Base-by-base conservation (phyloP, 306 rosid species). In the Trifolium dubium region DNA sequence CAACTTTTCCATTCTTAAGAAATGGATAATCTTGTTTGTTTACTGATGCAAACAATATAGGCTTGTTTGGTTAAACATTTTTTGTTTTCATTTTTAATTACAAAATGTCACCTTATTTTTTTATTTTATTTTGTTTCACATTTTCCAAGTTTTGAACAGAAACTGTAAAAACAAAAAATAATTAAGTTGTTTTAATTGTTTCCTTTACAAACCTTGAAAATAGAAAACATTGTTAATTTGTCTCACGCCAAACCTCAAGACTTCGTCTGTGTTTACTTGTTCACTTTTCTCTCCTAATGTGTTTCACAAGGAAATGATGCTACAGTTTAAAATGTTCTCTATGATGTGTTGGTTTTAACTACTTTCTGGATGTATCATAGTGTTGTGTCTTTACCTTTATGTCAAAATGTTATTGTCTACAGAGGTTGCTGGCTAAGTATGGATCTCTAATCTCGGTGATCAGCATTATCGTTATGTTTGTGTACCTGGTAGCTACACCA, bases 391-490 rank as follows among this genome's bases (percentile, higher is more conserved):
- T 49, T 69, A 13, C 28, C 34, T 28, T 77, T 49, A 74, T 74
- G 56, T 74, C 41, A 43, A 60, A 64, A 44, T 74, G 30, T 77
- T 77, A 2, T 74, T 81, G 14, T 81, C 35, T 37, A 75, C 99
- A 94, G 99, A 92, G 87, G 72, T 72, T 92, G 85, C 85, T 92
- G 76, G 92, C 89, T 54, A 92, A 94, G 83, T 92, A 92, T 51
- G 99, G 99, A 46, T 86, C 97, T 80, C 85, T 94, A 63, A 68
- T 92, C 76, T 90, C 98, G 2, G 99, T 94, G 77, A 34, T 89
- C 54, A 84, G 98, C 83, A 82, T 94, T 2, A 40, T 94, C 40
- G 89, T 80, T 64, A 64, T 88, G 83, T 94, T 94, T 67, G 80
- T 94, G 39, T 92, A 75, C 83, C 85, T 91, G 81, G 81, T 94